These are phyloP conservation scores for Hymenoscyphus linearis DNA, from an alignment of 2,329 filamentous ascomycete species.

Conservation along the genomic window DNA sequence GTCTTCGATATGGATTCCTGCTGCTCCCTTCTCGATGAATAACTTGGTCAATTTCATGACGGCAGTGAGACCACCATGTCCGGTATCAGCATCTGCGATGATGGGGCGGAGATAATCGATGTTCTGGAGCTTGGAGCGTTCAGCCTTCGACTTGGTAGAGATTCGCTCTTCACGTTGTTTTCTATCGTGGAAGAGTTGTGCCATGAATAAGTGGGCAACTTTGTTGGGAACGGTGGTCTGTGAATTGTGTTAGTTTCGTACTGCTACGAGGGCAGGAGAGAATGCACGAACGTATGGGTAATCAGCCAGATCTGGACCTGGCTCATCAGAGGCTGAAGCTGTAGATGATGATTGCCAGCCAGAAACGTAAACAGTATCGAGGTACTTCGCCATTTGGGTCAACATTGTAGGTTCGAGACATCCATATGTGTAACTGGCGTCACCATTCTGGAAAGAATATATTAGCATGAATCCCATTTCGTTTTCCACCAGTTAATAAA, in stretches of 20 bases:
- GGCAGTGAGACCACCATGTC: conserved; percentile 94
- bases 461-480: conserved; percentile 15
- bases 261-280: neutral
- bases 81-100: conserved; percentile 94
- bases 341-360: conserved; percentile 99
- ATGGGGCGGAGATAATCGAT: conserved; percentile 94
- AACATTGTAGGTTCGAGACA: conserved; percentile 98
- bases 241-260: conserved; percentile 10
- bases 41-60: conserved; percentile 99
- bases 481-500: neutral
- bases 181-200: conserved; percentile 98
- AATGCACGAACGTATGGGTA: conserved; percentile 72
- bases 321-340: conserved; percentile 90
- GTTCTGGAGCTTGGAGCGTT: conserved; percentile 70
- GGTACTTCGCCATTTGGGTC: conserved; percentile 98
- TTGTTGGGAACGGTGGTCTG: conserved; percentile 98
- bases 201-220: conserved; percentile 95
- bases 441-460: conserved; percentile 55
- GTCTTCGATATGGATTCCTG: conserved; percentile 97
- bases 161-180: conserved; percentile 97
- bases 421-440: conserved; percentile 92
- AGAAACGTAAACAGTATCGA: conserved; percentile 97
- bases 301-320: conserved; percentile 94
- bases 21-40: conserved; percentile 92
- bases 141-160: conserved; percentile 59